Percentiles rank a stretch among this genome's conserved stretches.
These are phyloP conservation scores for Colletotrichum brevisporum DNA, from an alignment of 2,329 filamentous ascomycete genomes.

Conservation along the genomic window DNA sequence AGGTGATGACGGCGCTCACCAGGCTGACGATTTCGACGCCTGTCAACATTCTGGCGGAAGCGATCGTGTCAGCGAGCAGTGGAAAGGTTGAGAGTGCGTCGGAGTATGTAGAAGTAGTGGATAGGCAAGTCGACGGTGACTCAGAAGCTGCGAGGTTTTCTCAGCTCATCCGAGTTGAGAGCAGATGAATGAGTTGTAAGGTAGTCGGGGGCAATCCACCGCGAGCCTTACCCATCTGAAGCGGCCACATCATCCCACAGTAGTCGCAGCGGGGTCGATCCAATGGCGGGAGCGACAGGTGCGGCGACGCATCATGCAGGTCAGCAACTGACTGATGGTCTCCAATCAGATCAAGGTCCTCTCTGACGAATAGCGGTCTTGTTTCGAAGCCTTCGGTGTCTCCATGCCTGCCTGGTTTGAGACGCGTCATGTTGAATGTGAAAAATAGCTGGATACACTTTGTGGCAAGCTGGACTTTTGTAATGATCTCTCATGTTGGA, in stretches of 20 bases:
- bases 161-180: not conserved
- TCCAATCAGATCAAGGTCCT: too few relatives aligned
- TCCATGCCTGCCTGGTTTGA: too few relatives aligned
- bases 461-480: too few relatives aligned
- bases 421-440: too few relatives aligned
- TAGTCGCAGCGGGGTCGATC: too few relatives aligned
- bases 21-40: slow-evolving; percentile 24
- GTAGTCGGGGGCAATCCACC: not conserved
- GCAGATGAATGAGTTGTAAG: not conserved
- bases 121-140: not conserved
- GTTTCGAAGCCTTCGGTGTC: too few relatives aligned
- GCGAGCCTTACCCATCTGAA: not conserved
- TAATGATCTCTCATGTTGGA: too few relatives aligned
- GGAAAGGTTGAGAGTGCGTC: not conserved
- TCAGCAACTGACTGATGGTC: not conserved
- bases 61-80: not conserved
- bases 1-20: slow-evolving; percentile 8
- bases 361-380: too few relatives aligned
- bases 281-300: not conserved
- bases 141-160: not conserved
- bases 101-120: not conserved
- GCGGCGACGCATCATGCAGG: not conserved
- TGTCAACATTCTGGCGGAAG: not conserved
- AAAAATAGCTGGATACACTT: too few relatives aligned
- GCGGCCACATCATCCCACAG: not conserved